Base-by-base conservation (phyloP, 768 basidiomycete species). In the Astraeus odoratus region DNA sequence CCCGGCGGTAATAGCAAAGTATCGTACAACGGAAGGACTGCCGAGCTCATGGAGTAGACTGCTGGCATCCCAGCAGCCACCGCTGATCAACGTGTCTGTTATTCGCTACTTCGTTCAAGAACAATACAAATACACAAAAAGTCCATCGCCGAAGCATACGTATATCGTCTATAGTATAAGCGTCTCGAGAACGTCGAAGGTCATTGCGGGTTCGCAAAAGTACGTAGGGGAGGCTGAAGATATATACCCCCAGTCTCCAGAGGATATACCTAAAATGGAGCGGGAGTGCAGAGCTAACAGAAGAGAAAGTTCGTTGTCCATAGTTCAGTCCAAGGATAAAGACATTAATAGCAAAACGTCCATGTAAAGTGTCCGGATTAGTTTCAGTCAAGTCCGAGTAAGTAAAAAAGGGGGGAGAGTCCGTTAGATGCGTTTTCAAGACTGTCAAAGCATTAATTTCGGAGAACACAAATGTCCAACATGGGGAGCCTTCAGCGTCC, bases 381-480 rank as follows among this genome's bases (percentile, higher is more conserved):
- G 50, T 22, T 31, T 13, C 3, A 31, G 30, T 4, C 10, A 10
- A 4, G 30, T 31, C 30, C n/a, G 30, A 13, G 5, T 31, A 31
- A 5, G n/a, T n/a, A n/a, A n/a, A n/a, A n/a, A n/a, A n/a, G n/a
- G n/a, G 30, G 10, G 10, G 30, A 22, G 31, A 39, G 39, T 47
- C 39, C 46, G 41, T 42, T 23, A 10, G 23, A 26, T 20, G 18
- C 25, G 29, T 38, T 30, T 51, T 47, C 46, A 53, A 31, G 36
- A 51, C 41, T 15, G 26, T 24, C 37, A 29, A 48, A 53, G 39
- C 30, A 43, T 50, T 50, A 43, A 41, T 26, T 18, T 48, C 44
- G 26, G 48, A 45, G 42, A n/a, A n/a, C n/a, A 36, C 34, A 45
- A 42, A 22, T 8, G 40, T 38, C 27, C 44, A 42, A 45, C n/a